These are phyloP conservation scores for Neopestalotiopsis rosae DNA, from an alignment of 2,329 filamentous ascomycete species.

Conservation along the genomic window DNA sequence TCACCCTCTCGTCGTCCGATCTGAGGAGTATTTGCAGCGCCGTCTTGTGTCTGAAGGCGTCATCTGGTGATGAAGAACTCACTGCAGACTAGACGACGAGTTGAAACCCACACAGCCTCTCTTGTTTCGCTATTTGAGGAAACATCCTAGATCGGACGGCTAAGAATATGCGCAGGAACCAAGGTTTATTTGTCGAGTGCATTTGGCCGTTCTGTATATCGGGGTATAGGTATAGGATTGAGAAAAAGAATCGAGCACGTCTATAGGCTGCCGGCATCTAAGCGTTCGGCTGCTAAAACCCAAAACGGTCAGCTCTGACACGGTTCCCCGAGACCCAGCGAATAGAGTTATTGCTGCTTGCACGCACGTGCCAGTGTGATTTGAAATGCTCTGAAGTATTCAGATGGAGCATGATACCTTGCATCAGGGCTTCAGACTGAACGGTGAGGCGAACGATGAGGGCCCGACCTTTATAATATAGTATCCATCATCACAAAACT, in stretches of 20 bases:
- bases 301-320: neutral
- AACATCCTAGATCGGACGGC: conserved; percentile 2
- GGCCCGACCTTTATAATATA: neutral
- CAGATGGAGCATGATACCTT: neutral
- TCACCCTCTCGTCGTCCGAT: too few relatives aligned
- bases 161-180: neutral
- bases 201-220: neutral
- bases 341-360: conserved; percentile 4
- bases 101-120: conserved; percentile 14
- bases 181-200: neutral
- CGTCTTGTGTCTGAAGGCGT: too few relatives aligned
- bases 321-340: conserved; percentile 1
- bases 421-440: neutral
- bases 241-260: too few relatives aligned
- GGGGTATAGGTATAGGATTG: neutral
- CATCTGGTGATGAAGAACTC: too few relatives aligned
- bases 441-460: neutral
- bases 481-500: neutral
- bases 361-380: neutral
- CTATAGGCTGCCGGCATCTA: neutral
- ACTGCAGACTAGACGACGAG: too few relatives aligned
- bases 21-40: too few relatives aligned
- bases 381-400: neutral
- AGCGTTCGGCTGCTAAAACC: neutral
- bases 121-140: conserved; percentile 7